Base-by-base conservation (phyloP, 371 early-diverging fungal genomes). In the Dipsacomyces acuminosporus region DNA sequence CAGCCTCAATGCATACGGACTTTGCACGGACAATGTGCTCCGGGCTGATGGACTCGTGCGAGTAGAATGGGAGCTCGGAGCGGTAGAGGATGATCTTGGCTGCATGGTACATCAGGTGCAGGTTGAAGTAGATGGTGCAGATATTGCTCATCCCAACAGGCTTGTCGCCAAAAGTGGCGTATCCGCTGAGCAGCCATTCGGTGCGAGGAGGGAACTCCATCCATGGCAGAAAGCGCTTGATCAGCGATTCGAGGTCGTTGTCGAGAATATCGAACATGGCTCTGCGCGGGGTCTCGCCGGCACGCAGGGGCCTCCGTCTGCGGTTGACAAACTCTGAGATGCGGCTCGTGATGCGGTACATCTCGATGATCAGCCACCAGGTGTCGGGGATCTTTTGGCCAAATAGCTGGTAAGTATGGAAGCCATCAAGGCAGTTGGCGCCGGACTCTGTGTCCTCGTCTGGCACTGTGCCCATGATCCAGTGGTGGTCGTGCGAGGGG, bases 21-120 rank as follows among this genome's bases (percentile, higher is more conserved):
- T 73, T 73, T 36, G 74, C 74, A 6, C 48, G 59, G 23, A 50
- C 54, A 23, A 73, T 61, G 5, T 50, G 44, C 21, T 54, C 71
- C 0, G 64, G 51, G 6, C 35, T 26, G 2, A 75, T 40, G 1
- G 42, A 41, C 52, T 74, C 75, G 54, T 73, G 71, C 30, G 56
- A 41, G 38, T 73, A 73, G 47, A 59, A 51, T 35, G 70, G 67
- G 18, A 73, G 54, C 56, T 73, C 74, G 13, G 74, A 73, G 22
- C 74, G 59, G 23, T 73, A 75, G 40, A 73, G 63, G 22, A 73
- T 72, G 38, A 73, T 73, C 52, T 59, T 62, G 24, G 74, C 60
- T 14, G 75, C 75, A 17, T 61, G 26, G 63, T 73, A 73, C 58
- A 73, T 61, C 26, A 75, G 45, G 22, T 74, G 71, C 3, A 71